These are phyloP conservation scores for Aciculoconidium aculeatum DNA, from an alignment of 805 yeast genomes.

Conservation along the genomic window DNA sequence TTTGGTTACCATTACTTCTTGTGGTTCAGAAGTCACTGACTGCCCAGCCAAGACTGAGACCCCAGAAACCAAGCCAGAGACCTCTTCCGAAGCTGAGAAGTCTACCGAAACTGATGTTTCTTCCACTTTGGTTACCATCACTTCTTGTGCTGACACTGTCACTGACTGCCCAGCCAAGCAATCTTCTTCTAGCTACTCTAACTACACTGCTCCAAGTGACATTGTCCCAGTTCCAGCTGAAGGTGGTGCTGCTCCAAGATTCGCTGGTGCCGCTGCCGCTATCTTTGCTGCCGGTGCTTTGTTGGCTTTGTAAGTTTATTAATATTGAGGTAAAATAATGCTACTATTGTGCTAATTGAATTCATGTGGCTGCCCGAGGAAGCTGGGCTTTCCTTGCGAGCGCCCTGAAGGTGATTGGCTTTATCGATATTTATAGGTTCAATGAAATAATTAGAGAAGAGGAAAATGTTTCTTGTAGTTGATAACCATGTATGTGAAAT, in stretches of 20 bases:
- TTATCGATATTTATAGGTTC: too few relatives aligned
- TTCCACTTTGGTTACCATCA: slow-evolving; percentile 42
- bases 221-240: slow-evolving; percentile 27
- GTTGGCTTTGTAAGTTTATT: slow-evolving; percentile 19
- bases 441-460: too few relatives aligned
- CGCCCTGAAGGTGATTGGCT: too few relatives aligned
- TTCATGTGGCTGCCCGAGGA: slow-evolving; percentile 1
- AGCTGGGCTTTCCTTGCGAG: slow-evolving; percentile 4
- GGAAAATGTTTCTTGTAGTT: too few relatives aligned
- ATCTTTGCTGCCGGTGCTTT: slow-evolving; percentile 46
- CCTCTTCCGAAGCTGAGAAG: slow-evolving; percentile 34
- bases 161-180: slow-evolving; percentile 42
- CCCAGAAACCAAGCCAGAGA: slow-evolving; percentile 32
- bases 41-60: slow-evolving; percentile 34
- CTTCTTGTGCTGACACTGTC: slow-evolving; percentile 39
- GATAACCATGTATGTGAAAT: too few relatives aligned
- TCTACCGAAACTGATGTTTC: slow-evolving; percentile 28
- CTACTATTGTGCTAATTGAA: slow-evolving; percentile 6
- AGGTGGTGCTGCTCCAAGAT: slow-evolving; percentile 30
- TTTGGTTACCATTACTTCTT: slow-evolving; percentile 43
- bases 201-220: slow-evolving; percentile 23
- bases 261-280: slow-evolving; percentile 40
- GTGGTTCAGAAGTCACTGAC: slow-evolving; percentile 40
- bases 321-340: slow-evolving; percentile 4
- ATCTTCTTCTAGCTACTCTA: slow-evolving; percentile 14